These are phyloP conservation scores for Amanita thiersii DNA, from an alignment of 768 basidiomycete genomes.

Conservation along the genomic window DNA sequence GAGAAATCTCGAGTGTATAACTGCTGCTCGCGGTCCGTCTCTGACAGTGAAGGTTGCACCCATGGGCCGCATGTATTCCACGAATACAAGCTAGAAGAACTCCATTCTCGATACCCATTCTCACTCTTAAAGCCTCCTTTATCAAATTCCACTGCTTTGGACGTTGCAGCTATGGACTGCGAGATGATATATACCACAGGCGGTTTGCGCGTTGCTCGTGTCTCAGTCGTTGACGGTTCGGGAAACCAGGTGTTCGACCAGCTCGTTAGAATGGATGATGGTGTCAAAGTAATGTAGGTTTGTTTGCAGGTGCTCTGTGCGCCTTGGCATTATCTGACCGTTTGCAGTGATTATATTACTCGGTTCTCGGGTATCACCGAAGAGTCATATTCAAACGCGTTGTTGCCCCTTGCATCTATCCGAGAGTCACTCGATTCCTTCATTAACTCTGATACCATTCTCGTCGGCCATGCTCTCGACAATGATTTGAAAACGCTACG, in stretches of 20 bases:
- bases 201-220: slow-evolving; percentile 84
- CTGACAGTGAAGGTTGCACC: slow-evolving; percentile 60
- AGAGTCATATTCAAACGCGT: slow-evolving; percentile 51
- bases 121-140: slow-evolving; percentile 31
- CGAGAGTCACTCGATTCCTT: slow-evolving; percentile 60
- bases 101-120: slow-evolving; percentile 75
- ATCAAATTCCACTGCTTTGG: slow-evolving; percentile 32
- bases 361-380: slow-evolving; percentile 79
- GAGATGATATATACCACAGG: slow-evolving; percentile 96
- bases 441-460: slow-evolving; percentile 73
- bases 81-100: slow-evolving; percentile 52
- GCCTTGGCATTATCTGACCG: background rate
- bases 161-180: slow-evolving; percentile 88
- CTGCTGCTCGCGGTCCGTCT: slow-evolving; percentile 67
- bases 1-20: slow-evolving; percentile 61
- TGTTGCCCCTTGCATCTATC: slow-evolving; percentile 57
- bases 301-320: slow-evolving; percentile 2
- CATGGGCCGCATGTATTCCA: slow-evolving; percentile 88
- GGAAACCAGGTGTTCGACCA: slow-evolving; percentile 78
- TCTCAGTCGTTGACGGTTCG: slow-evolving; percentile 78
- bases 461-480: slow-evolving; percentile 88
- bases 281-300: slow-evolving; percentile 67
- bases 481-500: slow-evolving; percentile 91
- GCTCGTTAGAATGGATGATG: slow-evolving; percentile 72
- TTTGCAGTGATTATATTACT: slow-evolving; percentile 78